Base-by-base conservation (phyloP, 106 monocot genomes). In the Narthecium ossifragum region DNA sequence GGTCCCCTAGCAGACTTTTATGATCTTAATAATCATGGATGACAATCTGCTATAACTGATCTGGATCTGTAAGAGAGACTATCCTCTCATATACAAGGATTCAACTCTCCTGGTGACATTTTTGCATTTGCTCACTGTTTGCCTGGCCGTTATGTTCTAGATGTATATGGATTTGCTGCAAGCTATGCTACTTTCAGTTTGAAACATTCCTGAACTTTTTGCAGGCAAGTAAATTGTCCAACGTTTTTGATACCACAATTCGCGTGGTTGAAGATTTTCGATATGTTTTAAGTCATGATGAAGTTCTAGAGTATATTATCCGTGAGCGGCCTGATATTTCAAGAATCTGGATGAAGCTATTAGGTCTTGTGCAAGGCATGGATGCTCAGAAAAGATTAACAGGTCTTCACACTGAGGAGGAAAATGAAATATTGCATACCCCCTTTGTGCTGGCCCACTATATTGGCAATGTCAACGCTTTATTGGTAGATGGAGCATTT, bases 361-460 rank as follows among this genome's bases (percentile, higher is more conserved):
- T 98, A 65, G 57, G 62, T 41, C 58, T 74, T 48, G 71, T 91
- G 17, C 96, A 98, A 71, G 90, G 80, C 25, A 87, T 91, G 78
- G 81, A 98, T 64, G 55, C 85, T 54, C 96, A 77, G 40, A 98
- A 79, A 59, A 75, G 90, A 71, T 63, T 57, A 23, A 78, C 80
- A 31, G 67, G 70, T 48, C n/a, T 69, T 60, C 81, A 74, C 48
- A 58, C 49, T 17, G 86, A 84, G 65, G 90, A 91, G 4, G 96
- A 91, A 66, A 73, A 84, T 74, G 74, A 77, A 28, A 66, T 70
- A 55, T 31, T 79, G 23, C 21, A 62, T 40, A n/a, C 46, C 7
- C 76, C 84, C 11, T 98, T 98, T 73, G 8, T 67, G 2, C 55
- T 98, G 37, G 73, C 63, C 3, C 65, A 69, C 28, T 82, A 55